Evolutionary conservation across 495 filamentous ascomycete genomes (phyloP).

Genomic region (Jackrogersella multiformis): DNA sequence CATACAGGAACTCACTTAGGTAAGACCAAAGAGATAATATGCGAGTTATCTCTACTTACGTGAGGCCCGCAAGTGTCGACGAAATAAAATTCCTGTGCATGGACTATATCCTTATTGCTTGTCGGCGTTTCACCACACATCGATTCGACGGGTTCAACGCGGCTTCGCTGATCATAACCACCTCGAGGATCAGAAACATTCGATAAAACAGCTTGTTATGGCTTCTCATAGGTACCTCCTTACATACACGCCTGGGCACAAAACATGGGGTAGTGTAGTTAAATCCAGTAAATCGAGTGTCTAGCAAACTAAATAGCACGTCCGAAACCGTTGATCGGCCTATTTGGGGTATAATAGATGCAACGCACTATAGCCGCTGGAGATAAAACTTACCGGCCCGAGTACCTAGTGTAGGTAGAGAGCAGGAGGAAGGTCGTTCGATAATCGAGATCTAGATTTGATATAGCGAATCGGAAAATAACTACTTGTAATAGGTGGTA

Average conservation of each 20-base stretch:
- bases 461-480: slow-evolving; percentile 15
- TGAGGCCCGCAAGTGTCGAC: neutral
- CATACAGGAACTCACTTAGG: neutral
- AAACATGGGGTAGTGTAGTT: no score
- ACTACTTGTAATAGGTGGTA: neutral
- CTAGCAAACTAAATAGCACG: no score
- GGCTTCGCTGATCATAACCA: neutral
- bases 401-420: no score
- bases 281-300: no score
- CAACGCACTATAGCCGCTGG: neutral
- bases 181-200: neutral
- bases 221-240: neutral
- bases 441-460: neutral
- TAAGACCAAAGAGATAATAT: neutral
- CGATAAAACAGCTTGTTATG: neutral
- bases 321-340: no score
- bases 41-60: neutral
- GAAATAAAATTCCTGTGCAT: neutral
- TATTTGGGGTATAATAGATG: neutral
- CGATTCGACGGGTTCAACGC: neutral
- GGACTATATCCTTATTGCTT: neutral
- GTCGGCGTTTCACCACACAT: neutral
- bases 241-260: neutral
- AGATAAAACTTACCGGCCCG: neutral
- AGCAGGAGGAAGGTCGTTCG: no score